Evolutionary conservation across 768 basidiomycete species (phyloP).

Genomic region (Pleurotus salmoneostramineus): DNA sequence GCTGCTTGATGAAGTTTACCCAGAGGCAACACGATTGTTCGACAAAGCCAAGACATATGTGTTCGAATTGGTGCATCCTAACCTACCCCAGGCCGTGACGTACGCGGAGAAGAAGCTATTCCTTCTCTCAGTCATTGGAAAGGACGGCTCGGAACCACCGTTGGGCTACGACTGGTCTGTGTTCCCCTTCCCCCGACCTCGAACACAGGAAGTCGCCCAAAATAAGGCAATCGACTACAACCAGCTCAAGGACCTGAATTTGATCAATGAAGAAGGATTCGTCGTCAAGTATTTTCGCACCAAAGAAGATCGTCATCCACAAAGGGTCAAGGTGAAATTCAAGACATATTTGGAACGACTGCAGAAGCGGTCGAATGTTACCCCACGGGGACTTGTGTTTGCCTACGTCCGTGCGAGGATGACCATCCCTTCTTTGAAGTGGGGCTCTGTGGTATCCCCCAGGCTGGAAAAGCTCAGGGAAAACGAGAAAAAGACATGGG

Average conservation of each 20-base stretch:
- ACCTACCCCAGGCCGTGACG: background rate
- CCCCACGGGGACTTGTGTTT: background rate
- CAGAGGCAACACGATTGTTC: background rate
- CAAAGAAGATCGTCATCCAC: constrained; percentile 2
- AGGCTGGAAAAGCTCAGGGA: constrained; percentile 2
- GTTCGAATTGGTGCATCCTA: constrained; percentile 11
- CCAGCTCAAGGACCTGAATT: constrained; percentile 5
- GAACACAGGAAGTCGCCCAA: background rate
- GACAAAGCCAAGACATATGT: constrained; percentile 11
- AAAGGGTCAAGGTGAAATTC: constrained; percentile 12
- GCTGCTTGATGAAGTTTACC: constrained; percentile 7
- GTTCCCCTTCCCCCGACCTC: constrained; percentile 10
- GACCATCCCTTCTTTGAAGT: constrained; percentile 6
- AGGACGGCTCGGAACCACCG: constrained; percentile 11
- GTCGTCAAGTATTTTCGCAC: constrained; percentile 9
- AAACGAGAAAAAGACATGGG: background rate
- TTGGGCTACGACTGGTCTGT: constrained; percentile 10
- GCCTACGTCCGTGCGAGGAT: constrained; percentile 3
- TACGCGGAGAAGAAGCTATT: constrained; percentile 7
- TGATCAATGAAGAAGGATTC: constrained; percentile 11
- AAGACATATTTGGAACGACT: constrained; percentile 8
- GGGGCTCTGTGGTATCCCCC: background rate
- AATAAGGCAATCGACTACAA: background rate
- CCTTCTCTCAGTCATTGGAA: constrained; percentile 7
- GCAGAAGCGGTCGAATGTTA: background rate